These are phyloP conservation scores for Avena eriantha DNA, from an alignment of 176 grass and related monocot genomes.

Conservation along the genomic window DNA sequence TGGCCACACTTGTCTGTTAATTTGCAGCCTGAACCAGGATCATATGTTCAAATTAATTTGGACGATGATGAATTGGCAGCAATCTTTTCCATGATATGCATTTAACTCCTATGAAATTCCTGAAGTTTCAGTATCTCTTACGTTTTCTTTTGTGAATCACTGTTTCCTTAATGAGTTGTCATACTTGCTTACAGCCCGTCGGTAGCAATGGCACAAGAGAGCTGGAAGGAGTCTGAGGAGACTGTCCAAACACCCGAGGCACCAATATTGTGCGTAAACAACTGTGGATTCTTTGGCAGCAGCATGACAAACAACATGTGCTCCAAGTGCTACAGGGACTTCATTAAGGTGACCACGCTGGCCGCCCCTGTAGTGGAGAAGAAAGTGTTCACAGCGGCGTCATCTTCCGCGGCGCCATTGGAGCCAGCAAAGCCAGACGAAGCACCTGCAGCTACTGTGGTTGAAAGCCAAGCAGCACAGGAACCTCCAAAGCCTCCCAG, in stretches of 20 bases:
- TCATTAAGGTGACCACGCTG: slow-evolving; percentile 43
- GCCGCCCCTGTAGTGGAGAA: slow-evolving; percentile 49
- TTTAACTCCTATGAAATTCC: not conserved
- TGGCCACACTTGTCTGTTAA: not conserved
- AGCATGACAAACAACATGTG: slow-evolving; percentile 77
- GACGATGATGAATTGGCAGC: too few relatives aligned
- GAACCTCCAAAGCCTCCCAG: slow-evolving; percentile 56
- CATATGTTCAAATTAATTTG: not conserved
- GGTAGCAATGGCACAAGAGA: slow-evolving; percentile 77
- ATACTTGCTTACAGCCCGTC: slow-evolving; percentile 15
- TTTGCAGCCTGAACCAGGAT: not conserved
- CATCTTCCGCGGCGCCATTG: slow-evolving; percentile 20
- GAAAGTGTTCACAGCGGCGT: slow-evolving; percentile 33
- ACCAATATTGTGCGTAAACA: slow-evolving; percentile 72
- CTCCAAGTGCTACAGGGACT: slow-evolving; percentile 75
- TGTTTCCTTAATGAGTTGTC: not conserved
- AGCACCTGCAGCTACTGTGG: not conserved
- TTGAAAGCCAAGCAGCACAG: slow-evolving; percentile 45
- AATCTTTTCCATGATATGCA: not conserved
- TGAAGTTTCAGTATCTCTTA: not conserved
- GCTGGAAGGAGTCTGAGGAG: slow-evolving; percentile 81
- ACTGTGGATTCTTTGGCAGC: slow-evolving; percentile 87
- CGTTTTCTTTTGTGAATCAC: not conserved
- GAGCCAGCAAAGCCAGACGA: slow-evolving; percentile 34
- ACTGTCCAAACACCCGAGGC: slow-evolving; percentile 64